Evolutionary conservation across 257 asterid species (phyloP).

Genomic region (Solanum tacnaense): DNA sequence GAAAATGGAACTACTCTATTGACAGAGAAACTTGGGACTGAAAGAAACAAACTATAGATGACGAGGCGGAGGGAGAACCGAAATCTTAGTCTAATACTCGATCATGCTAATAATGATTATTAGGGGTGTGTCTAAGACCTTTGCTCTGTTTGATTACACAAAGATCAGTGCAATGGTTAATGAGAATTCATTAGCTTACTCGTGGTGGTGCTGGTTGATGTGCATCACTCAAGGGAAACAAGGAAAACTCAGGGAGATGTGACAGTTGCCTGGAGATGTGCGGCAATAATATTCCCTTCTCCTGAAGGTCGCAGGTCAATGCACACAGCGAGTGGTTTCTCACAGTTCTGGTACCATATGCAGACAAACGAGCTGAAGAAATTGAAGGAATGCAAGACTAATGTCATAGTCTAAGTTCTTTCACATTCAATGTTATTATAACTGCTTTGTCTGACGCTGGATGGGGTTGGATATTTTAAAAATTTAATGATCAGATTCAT

Average conservation of each 20-base stretch:
- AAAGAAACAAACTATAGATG: background rate
- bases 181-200: background rate
- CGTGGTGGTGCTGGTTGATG: background rate
- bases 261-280: background rate
- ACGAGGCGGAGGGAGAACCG: fast-evolving
- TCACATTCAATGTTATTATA: background rate
- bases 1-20: background rate
- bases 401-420: background rate
- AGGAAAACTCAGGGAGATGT: background rate
- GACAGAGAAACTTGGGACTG: background rate
- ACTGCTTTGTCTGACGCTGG: background rate
- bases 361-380: background rate
- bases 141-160: background rate
- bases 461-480: background rate
- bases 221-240: background rate
- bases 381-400: background rate
- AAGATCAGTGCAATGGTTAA: background rate
- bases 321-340: background rate
- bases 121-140: background rate
- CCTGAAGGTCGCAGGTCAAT: background rate
- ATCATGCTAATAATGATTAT: background rate
- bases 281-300: background rate
- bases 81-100: background rate
- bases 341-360: background rate
- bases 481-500: background rate